phyloP scores from a whole-genome alignment of 176 grass and related monocot genomes.

The Avena insularis region DNA sequence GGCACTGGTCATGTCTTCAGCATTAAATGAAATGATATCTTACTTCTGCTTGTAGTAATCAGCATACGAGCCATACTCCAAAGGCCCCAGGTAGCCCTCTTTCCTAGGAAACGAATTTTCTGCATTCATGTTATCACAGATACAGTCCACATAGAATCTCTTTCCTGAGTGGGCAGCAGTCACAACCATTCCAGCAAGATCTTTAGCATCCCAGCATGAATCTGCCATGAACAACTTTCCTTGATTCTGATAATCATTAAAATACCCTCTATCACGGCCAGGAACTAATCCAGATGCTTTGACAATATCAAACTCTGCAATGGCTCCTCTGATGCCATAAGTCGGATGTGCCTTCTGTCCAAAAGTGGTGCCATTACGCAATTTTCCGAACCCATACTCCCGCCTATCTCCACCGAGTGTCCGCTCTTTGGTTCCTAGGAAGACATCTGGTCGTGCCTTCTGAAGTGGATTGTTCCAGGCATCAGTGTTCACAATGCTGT shows the following conservation, averaged over 20 bases:
- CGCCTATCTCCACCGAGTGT: constrained; percentile 96
- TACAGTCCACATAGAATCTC: constrained; percentile 94
- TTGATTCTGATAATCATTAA: constrained; percentile 55
- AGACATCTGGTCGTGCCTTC: constrained; percentile 94
- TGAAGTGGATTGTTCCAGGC: constrained; percentile 98
- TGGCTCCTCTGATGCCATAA: constrained; percentile 94
- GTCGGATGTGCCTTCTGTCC: constrained; percentile 94
- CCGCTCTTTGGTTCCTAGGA: constrained; percentile 92
- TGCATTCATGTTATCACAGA: constrained; percentile 86
- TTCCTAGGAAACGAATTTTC: constrained; percentile 99
- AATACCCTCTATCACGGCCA: constrained; percentile 55
- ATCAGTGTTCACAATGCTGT: constrained; percentile 83
- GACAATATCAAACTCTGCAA: constrained; percentile 96
- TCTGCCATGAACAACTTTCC: constrained; percentile 84
- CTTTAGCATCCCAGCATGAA: constrained; percentile 80
- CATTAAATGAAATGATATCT: constrained; percentile 48
- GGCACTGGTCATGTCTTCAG: constrained; percentile 34
- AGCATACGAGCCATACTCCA: constrained; percentile 96
- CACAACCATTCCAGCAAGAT: constrained; percentile 91
- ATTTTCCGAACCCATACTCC: constrained; percentile 95
- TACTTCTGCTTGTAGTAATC: constrained; percentile 99
- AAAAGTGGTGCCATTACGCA: constrained; percentile 80
- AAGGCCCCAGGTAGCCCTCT: constrained; percentile 88
- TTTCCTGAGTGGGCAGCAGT: constrained; percentile 98
- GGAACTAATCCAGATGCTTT: constrained; percentile 99